A percentile compares a stretch with the other conserved stretches of the same genome.
Conservation (phyloP, 192 early-diverging fungal genomes). For the Linnemannia exigua region DNA sequence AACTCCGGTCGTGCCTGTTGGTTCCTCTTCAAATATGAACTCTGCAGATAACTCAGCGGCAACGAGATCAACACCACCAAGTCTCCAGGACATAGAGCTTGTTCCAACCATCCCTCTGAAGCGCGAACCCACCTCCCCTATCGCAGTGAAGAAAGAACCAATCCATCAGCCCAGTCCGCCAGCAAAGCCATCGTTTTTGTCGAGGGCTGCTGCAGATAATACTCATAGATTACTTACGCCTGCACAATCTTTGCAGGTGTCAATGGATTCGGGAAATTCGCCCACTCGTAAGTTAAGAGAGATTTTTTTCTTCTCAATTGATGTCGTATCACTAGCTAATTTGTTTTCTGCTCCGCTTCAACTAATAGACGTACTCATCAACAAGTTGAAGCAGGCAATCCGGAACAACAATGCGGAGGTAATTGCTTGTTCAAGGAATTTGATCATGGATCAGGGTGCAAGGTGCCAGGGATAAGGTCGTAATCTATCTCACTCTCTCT, state of each 20-base stretch:
- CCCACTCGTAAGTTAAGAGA: not conserved
- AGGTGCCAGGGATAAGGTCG: too few relatives aligned
- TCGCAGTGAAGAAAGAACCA: too few relatives aligned
- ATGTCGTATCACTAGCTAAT: not conserved
- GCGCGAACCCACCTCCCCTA: not conserved
- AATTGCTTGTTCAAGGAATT: not conserved
- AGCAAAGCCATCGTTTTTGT: too few relatives aligned
- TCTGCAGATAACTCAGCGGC: not conserved
- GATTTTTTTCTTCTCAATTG: too few relatives aligned
- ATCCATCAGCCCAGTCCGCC: too few relatives aligned
- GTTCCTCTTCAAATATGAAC: not conserved
- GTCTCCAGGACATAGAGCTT: not conserved
- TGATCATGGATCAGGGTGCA: not conserved
- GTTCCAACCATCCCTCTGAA: not conserved
- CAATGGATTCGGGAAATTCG: not conserved
- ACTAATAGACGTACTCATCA: not conserved
- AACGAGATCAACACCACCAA: not conserved
- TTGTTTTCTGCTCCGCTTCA: not conserved
- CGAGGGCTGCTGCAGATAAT: too few relatives aligned
- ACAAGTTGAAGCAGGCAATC: not conserved
- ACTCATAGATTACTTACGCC: not conserved
- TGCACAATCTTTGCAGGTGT: not conserved
- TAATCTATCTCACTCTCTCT: too few relatives aligned
- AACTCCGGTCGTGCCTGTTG: too few relatives aligned
- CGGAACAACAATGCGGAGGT: not conserved